Conservation (phyloP, 2,329 filamentous ascomycete genomes). For the Magnaporthiopsis incrustans region DNA sequence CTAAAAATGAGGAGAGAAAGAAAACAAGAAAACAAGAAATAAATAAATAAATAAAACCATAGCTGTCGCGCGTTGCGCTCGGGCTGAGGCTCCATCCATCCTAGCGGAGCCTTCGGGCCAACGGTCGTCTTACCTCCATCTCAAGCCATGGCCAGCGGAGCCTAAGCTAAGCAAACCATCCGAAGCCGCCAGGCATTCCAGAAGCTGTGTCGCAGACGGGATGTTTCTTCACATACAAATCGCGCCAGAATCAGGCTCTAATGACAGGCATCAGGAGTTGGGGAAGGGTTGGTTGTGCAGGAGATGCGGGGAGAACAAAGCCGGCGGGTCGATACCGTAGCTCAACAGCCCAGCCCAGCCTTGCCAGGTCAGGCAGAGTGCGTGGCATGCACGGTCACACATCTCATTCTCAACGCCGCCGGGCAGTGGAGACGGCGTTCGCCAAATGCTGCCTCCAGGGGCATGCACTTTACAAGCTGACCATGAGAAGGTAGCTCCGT, state of each 20-base stretch:
- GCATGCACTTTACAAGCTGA: no score
- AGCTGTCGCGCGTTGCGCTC: neutral
- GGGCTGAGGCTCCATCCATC: neutral
- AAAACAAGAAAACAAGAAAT: neutral
- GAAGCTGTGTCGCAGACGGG: neutral
- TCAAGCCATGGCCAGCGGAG: neutral
- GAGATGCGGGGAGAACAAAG: no score
- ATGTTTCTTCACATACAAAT: neutral
- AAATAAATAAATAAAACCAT: no score
- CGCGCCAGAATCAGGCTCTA: neutral
- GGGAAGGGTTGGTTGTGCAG: no score
- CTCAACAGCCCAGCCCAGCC: no score
- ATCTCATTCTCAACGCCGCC: neutral
- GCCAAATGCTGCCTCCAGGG: neutral
- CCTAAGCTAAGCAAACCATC: neutral
- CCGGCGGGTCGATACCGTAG: no score
- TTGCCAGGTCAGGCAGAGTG: no score
- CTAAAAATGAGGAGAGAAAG: no score
- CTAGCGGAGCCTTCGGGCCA: neutral
- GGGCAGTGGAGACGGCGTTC: neutral
- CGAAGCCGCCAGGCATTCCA: neutral
- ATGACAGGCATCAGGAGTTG: neutral
- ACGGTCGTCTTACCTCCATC: neutral
- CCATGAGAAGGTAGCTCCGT: no score
- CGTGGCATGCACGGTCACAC: no score